Evolutionary conservation across 1,284 basidiomycete species (phyloP).

Genomic region (Sanghuangporus sanghuang): DNA sequence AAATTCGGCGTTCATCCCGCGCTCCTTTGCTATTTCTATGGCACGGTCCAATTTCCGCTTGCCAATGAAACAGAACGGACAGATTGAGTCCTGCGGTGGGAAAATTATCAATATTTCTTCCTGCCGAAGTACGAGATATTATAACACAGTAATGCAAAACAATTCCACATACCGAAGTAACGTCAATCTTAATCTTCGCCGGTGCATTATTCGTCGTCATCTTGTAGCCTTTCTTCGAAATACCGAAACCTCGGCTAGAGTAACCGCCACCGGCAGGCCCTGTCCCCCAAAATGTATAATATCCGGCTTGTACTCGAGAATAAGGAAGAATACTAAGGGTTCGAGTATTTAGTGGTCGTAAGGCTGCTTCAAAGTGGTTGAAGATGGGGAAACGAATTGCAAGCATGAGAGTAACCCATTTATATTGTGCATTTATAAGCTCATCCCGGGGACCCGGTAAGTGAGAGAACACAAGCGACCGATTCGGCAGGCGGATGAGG

Average conservation of each 20-base stretch:
- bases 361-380: background rate
- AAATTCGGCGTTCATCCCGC: slow-evolving; percentile 9
- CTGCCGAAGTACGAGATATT: no score
- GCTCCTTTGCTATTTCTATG: slow-evolving; percentile 12
- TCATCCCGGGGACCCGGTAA: background rate
- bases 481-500: slow-evolving; percentile 1
- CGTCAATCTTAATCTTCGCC: slow-evolving; percentile 10
- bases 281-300: background rate
- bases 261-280: background rate
- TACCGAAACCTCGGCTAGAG: background rate
- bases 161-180: slow-evolving; percentile 4
- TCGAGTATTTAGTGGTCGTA: no score
- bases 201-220: background rate
- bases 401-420: background rate
- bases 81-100: slow-evolving; percentile 11
- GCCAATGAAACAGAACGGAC: slow-evolving; percentile 17
- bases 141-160: no score
- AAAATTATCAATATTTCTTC: background rate
- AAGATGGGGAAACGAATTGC: background rate
- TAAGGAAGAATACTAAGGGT: background rate
- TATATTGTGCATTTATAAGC: slow-evolving; percentile 1
- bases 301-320: background rate
- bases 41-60: slow-evolving; percentile 17
- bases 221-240: background rate
- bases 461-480: background rate